phyloP scores from a whole-genome alignment of 805 yeast genomes.

The Saccharomycopsis fibuligera region DNA sequence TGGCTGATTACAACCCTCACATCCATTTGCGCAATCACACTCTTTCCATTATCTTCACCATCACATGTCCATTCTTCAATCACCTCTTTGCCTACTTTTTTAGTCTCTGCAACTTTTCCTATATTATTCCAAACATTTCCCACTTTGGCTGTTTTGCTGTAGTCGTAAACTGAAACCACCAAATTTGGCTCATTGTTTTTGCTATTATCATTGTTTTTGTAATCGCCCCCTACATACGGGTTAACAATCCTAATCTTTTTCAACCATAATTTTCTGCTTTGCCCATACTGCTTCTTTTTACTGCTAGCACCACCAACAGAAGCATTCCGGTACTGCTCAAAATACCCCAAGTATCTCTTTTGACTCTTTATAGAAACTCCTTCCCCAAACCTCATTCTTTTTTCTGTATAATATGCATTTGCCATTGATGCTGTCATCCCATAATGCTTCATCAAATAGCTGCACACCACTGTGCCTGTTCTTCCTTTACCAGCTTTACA shows the following conservation, averaged over 20 bases:
- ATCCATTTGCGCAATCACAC: too few relatives aligned
- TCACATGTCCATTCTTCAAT: background rate
- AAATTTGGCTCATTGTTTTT: background rate
- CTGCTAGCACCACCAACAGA: conserved; percentile 3
- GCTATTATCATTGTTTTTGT: background rate
- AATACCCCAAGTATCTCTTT: conserved; percentile 57
- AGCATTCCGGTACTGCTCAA: conserved; percentile 28
- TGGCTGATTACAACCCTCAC: too few relatives aligned
- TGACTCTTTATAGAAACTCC: conserved; percentile 77
- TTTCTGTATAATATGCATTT: conserved; percentile 42
- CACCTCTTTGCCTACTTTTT: background rate
- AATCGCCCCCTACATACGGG: background rate
- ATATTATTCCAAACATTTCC: too few relatives aligned
- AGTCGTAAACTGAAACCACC: conserved; percentile 10
- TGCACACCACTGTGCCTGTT: conserved; percentile 70
- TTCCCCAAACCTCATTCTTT: conserved; percentile 50
- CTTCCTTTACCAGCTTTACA: conserved; percentile 93
- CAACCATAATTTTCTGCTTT: too few relatives aligned
- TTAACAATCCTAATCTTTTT: background rate
- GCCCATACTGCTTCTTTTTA: background rate
- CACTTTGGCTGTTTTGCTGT: too few relatives aligned
- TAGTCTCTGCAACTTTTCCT: background rate
- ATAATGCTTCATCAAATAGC: conserved; percentile 53
- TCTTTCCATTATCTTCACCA: background rate
- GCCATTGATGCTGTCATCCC: conserved; percentile 40